These are phyloP conservation scores for Aegilops sharonensis DNA, from an alignment of 176 grass and related monocot species.

Conservation along the genomic window DNA sequence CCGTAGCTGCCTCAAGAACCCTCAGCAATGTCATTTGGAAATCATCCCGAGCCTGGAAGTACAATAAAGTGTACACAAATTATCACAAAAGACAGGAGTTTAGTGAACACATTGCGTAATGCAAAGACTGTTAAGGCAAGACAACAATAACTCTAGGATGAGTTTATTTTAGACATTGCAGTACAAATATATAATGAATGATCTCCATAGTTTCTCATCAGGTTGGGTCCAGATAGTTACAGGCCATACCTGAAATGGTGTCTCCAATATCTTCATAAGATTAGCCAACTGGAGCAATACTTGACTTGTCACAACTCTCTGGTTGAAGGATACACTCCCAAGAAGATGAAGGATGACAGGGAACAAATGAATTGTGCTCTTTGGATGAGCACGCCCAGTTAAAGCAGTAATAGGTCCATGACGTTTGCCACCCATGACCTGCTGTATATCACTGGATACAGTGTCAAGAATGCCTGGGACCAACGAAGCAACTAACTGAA, in stretches of 20 bases:
- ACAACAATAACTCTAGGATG: conserved; percentile 1
- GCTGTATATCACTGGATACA: conserved; percentile 79
- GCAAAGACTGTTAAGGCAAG: conserved; percentile 1
- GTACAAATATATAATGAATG: not conserved
- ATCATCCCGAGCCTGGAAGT: conserved; percentile 90
- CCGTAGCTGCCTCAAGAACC: conserved; percentile 77
- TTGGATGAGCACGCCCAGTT: conserved; percentile 68
- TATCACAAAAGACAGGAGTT: conserved; percentile 1
- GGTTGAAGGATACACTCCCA: conserved; percentile 84
- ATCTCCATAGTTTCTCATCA: not conserved
- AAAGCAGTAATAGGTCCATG: conserved; percentile 67
- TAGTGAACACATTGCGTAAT: conserved; percentile 14
- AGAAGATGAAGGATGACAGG: conserved; percentile 96
- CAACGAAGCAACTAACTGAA: conserved; percentile 59
- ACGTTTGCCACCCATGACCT: conserved; percentile 85
- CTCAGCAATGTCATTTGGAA: conserved; percentile 89
- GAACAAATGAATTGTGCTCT: conserved; percentile 80
- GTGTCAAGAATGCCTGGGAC: conserved; percentile 86
- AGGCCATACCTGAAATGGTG: conserved; percentile 73
- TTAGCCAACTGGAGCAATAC: conserved; percentile 85
- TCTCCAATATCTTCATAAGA: conserved; percentile 88
- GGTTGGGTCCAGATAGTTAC: not conserved
- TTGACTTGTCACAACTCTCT: conserved; percentile 71
- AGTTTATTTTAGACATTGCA: conserved; percentile 4
- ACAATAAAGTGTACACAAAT: conserved; percentile 23